A percentile compares a stretch with the other conserved stretches of the same genome.
phyloP scores from a whole-genome alignment of 1,139 yeast species.

The Debaryomyces coudertii region DNA sequence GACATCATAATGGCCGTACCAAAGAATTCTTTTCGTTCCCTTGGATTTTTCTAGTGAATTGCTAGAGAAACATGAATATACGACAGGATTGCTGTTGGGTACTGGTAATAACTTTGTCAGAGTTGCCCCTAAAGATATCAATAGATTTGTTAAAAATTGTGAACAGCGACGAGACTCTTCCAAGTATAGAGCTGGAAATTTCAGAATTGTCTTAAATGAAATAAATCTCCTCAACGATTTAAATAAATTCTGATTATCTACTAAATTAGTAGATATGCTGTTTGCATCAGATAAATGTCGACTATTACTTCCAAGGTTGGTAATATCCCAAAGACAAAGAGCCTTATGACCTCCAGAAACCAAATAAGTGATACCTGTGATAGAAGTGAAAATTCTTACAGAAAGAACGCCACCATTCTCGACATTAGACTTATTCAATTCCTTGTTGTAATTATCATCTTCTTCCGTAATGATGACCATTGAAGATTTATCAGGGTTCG shows the following conservation, averaged over 20 bases:
- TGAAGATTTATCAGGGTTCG: conserved; percentile 14
- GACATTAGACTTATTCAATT: conserved; percentile 20
- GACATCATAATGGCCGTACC: conserved; percentile 97
- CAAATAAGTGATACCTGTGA: conserved; percentile 28
- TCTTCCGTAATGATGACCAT: conserved; percentile 19
- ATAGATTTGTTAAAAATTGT: conserved; percentile 63
- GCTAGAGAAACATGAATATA: conserved; percentile 69
- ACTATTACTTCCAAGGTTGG: conserved; percentile 21
- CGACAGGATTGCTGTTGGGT: conserved; percentile 77
- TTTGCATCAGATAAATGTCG: neutral
- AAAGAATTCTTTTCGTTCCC: conserved; percentile 51
- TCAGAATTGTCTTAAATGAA: conserved; percentile 76
- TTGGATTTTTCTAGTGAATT: conserved; percentile 21
- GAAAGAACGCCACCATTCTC: conserved; percentile 29
- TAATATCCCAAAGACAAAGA: conserved; percentile 41
- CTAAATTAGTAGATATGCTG: conserved; percentile 2
- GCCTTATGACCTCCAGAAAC: conserved; percentile 45
- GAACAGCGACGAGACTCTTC: conserved; percentile 91
- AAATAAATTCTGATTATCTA: conserved; percentile 62
- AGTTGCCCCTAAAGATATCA: conserved; percentile 72
- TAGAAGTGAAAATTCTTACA: conserved; percentile 29
- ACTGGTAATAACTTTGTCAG: conserved; percentile 73
- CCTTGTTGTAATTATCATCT: conserved; percentile 21
- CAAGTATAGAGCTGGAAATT: conserved; percentile 62
- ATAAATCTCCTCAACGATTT: conserved; percentile 64